Evolutionary conservation across 73 alveolate genomes (phyloP).

Genomic region (Paramecium tetraurelia): DNA sequence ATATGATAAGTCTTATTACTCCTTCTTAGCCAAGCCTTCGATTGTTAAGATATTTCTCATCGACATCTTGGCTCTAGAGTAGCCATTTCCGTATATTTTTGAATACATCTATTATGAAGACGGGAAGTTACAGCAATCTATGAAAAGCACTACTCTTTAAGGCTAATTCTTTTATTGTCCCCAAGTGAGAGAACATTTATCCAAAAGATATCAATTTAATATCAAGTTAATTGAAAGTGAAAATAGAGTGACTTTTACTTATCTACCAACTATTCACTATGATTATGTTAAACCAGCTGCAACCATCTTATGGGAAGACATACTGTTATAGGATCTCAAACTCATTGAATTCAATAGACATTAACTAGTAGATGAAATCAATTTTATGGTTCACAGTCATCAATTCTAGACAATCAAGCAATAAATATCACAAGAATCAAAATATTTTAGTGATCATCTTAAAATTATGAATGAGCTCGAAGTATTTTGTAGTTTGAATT

Average conservation of each 20-base stretch:
- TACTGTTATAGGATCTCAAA: background rate
- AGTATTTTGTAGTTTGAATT: background rate
- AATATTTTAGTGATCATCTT: background rate
- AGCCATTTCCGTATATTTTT: background rate
- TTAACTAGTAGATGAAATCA: background rate
- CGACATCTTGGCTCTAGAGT: background rate
- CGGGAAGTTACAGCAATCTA: background rate
- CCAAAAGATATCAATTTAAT: background rate
- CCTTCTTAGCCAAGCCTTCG: background rate
- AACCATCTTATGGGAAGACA: background rate
- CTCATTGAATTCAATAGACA: background rate
- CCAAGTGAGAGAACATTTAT: background rate
- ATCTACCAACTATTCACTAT: background rate
- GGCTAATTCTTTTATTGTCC: background rate
- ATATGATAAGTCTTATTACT: background rate
- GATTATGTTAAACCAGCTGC: background rate
- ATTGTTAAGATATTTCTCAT: background rate
- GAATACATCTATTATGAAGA: background rate
- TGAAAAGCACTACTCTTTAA: background rate
- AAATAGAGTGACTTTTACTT: background rate
- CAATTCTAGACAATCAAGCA: background rate
- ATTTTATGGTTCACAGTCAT: background rate
- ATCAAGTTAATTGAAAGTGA: background rate
- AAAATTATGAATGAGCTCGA: background rate
- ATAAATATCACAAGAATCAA: background rate